phyloP scores from a whole-genome alignment of 805 yeast species.

The Ogataea ganodermae region DNA sequence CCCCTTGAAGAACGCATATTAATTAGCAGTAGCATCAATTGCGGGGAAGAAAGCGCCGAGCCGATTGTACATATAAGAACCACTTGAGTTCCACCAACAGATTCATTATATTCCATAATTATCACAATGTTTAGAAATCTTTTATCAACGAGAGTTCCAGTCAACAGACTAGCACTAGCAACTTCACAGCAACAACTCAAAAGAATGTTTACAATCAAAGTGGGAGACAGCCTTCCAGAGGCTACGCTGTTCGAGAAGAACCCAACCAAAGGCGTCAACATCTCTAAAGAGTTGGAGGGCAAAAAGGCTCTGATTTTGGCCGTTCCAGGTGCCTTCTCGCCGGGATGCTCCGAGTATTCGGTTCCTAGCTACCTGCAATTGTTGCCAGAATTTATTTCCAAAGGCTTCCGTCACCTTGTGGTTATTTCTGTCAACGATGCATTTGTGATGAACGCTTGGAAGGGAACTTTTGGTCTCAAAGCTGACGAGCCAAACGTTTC shows the following conservation, averaged over 20 bases:
- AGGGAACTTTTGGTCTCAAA: conserved; percentile 41
- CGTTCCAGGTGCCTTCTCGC: conserved; percentile 79
- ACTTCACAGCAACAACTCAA: conserved; percentile 1
- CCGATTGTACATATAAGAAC: conserved; percentile 4
- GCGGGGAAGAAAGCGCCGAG: neutral
- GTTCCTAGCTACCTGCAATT: conserved; percentile 71
- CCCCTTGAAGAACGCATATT: neutral
- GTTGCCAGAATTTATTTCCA: conserved; percentile 52
- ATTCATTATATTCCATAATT: neutral
- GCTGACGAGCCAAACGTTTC: conserved; percentile 23
- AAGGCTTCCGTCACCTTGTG: conserved; percentile 65
- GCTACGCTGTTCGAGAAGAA: conserved; percentile 25
- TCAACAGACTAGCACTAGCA: conserved; percentile 1
- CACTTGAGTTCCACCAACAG: neutral
- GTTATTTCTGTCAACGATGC: conserved; percentile 85
- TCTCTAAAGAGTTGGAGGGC: conserved; percentile 24
- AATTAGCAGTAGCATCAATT: neutral
- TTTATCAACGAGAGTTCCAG: neutral
- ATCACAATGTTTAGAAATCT: conserved; percentile 3
- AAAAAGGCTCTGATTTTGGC: conserved; percentile 52
- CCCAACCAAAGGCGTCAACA: conserved; percentile 26
- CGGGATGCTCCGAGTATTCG: conserved; percentile 72
- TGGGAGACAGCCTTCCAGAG: conserved; percentile 27
- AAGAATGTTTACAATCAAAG: conserved; percentile 21
- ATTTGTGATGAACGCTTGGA: conserved; percentile 85